Percentiles rank a stretch among this genome's conserved stretches.
phyloP scores from a whole-genome alignment of 2,329 filamentous ascomycete species.

The Taxawa tesnikishii region DNA sequence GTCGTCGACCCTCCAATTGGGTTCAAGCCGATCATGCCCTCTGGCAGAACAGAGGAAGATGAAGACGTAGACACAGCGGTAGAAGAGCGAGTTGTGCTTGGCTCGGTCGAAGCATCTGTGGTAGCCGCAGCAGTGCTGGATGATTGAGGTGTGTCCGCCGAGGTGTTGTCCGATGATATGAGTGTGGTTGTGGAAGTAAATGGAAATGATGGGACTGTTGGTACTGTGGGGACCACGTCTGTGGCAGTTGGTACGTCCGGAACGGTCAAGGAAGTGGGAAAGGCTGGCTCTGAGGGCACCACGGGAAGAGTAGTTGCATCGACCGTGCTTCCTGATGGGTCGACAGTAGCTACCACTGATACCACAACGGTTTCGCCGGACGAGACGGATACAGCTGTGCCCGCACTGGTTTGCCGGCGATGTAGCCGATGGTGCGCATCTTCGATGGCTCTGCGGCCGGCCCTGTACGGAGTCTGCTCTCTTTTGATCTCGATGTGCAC shows the following conservation, averaged over 20 bases:
- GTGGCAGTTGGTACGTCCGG: neutral
- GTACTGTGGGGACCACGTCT: neutral
- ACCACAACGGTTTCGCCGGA: neutral
- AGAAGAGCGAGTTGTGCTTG: constrained; percentile 1
- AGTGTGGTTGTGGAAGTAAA: neutral
- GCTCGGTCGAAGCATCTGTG: neutral
- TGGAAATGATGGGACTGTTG: neutral
- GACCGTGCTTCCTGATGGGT: neutral
- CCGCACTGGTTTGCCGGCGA: constrained; percentile 4
- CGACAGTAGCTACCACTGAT: neutral
- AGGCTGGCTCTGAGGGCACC: too few relatives aligned
- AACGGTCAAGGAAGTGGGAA: too few relatives aligned
- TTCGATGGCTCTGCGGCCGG: neutral
- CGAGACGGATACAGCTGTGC: constrained; percentile 2
- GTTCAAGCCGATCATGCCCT: constrained; percentile 6
- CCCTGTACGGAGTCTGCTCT: constrained; percentile 3
- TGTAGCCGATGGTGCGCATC: constrained; percentile 5
- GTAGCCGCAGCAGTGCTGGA: too few relatives aligned
- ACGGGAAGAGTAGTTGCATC: neutral
- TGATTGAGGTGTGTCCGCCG: neutral
- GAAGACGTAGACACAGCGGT: constrained; percentile 1
- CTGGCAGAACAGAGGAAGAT: constrained; percentile 4
- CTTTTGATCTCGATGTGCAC: constrained; percentile 4
- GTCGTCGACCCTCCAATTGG: constrained; percentile 1
- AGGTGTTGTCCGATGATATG: neutral